Evolutionary conservation across 1,139 yeast species (phyloP).

Genomic region (Protomyces macrosporus): DNA sequence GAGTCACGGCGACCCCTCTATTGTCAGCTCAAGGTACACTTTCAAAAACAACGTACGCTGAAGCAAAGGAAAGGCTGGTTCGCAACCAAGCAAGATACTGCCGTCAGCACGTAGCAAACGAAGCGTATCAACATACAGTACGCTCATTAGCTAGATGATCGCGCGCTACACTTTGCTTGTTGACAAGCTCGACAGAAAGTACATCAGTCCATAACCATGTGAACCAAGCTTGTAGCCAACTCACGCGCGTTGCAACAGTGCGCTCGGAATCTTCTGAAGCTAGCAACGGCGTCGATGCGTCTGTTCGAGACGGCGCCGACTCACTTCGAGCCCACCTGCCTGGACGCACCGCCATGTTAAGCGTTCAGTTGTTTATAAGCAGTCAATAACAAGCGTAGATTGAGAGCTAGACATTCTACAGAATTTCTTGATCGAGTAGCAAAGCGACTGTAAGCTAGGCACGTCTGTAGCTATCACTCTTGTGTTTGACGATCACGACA

Average conservation of each 20-base stretch:
- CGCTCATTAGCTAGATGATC: constrained; percentile 20
- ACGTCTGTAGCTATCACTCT: too few relatives aligned
- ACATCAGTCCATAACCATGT: too few relatives aligned
- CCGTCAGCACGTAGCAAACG: not conserved
- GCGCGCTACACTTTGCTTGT: constrained; percentile 15
- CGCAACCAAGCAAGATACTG: constrained; percentile 22
- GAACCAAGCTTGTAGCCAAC: too few relatives aligned
- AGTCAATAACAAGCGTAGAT: too few relatives aligned
- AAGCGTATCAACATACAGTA: not conserved
- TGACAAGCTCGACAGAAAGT: constrained; percentile 12
- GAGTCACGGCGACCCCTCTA: constrained; percentile 19
- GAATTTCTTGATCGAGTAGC: too few relatives aligned
- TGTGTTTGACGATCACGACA: too few relatives aligned
- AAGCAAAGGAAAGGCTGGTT: constrained; percentile 13
- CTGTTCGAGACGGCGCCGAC: not conserved
- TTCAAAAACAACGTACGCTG: not conserved
- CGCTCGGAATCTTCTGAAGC: too few relatives aligned
- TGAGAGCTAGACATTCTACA: too few relatives aligned
- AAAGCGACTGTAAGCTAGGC: too few relatives aligned
- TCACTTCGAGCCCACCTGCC: not conserved
- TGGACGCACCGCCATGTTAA: not conserved
- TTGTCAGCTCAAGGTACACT: not conserved
- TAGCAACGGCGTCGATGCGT: not conserved
- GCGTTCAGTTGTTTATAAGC: too few relatives aligned
- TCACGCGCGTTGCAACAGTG: too few relatives aligned